Percentiles rank a stretch among this genome's conserved stretches.
phyloP scores from a whole-genome alignment of 2,329 filamentous ascomycete species.

The Neonectria magnoliae region DNA sequence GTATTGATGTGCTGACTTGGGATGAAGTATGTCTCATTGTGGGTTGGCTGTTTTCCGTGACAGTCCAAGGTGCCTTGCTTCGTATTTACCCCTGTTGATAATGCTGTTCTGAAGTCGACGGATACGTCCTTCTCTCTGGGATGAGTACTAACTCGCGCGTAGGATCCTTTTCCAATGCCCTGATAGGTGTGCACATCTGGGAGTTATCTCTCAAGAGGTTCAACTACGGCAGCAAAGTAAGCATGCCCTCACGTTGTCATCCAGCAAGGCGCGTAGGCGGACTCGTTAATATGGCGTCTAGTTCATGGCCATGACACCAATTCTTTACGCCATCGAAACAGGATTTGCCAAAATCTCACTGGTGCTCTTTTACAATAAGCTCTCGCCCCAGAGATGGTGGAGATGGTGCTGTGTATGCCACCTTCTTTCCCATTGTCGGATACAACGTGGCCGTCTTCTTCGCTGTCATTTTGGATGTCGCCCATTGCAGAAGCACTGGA shows the following conservation, averaged over 20 bases:
- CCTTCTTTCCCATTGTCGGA: constrained; percentile 44
- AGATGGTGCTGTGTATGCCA: constrained; percentile 43
- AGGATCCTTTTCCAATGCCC: constrained; percentile 28
- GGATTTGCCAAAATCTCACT: constrained; percentile 51
- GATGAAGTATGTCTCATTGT: constrained; percentile 27
- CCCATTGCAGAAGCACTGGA: constrained; percentile 47
- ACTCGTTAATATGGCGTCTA: constrained; percentile 36
- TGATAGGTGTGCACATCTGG: constrained; percentile 46
- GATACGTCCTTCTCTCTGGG: too few species aligned
- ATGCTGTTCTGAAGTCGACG: background rate
- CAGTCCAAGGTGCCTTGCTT: constrained; percentile 29
- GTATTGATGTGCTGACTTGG: constrained; percentile 7
- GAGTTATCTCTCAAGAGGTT: constrained; percentile 40
- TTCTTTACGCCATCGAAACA: constrained; percentile 40
- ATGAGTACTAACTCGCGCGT: background rate
- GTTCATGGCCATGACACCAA: constrained; percentile 37
- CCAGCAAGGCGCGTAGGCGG: background rate
- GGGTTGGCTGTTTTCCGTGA: constrained; percentile 36
- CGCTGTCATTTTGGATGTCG: constrained; percentile 50
- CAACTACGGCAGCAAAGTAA: constrained; percentile 26
- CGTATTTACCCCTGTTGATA: constrained; percentile 20
- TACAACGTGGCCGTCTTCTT: constrained; percentile 49
- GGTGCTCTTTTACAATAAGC: constrained; percentile 50
- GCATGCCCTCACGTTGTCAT: constrained; percentile 11
- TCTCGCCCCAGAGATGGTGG: constrained; percentile 50